Evolutionary conservation across 805 yeast species (phyloP), one percentile per base, ranked within the genome.

Genomic region (Blastobotrys robertii): DNA sequence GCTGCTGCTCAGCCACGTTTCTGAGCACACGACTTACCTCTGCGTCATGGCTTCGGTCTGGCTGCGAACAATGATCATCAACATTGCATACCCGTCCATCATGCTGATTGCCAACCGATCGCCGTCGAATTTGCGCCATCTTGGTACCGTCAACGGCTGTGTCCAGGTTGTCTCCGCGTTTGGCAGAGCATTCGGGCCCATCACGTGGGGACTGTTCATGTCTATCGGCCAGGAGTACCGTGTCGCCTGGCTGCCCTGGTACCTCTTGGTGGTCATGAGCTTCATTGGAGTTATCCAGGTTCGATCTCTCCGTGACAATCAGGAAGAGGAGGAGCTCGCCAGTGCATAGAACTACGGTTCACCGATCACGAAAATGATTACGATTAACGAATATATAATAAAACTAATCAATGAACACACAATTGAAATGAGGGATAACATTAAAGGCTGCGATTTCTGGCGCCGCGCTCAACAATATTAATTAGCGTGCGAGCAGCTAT

Each of bases 111-210:
- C 76, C 30, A 81, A 76, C 56, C 65, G 77, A 39, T 70, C 74
- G 5, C 68, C 81, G 1, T 70, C 70, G 9, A 67, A 75, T 15
- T 64, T 70, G 47, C 72, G 76, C 48, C 65, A 81, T 38, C 44
- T 56, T 39, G 81, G 81, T 1, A 68, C 74, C 50, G 68, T 79
- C 44, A 79, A 79, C 53, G 79, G 80, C 10, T 67, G 75, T 12
- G 66, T 78, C 2, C 68, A 77, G 56, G 70, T 77, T 34, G 64
- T 70, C 32, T 59, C 72, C 13, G 70, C 84, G 1, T 57, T 72
- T 30, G 79, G 82, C 1, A 60, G 84, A 49, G 76, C 72, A 42
- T 37, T 71, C 1, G 83, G 77, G 2, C 84, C 84, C 0, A 54
- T 76, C 6, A 29, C 64, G 1, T 76, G 80, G 78, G 83, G 83